phyloP scores from a whole-genome alignment of 768 basidiomycete genomes.

The Lactarius trivialis region DNA sequence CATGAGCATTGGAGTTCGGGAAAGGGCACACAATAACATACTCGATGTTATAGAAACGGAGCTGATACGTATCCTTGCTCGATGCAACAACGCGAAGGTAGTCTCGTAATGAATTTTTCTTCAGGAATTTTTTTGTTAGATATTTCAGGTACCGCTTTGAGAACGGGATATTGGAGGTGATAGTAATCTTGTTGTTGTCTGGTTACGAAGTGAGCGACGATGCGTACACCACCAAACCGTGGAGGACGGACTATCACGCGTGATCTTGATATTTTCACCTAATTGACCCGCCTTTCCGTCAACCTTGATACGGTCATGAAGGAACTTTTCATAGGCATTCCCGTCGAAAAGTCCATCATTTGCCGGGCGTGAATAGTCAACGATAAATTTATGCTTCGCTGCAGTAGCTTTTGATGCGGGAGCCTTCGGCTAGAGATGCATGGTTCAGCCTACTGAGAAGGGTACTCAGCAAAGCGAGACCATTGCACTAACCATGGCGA shows the following conservation, averaged over 20 bases:
- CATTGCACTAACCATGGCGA: constrained; percentile 64
- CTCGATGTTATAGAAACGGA: constrained; percentile 93
- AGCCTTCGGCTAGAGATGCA: constrained; percentile 49
- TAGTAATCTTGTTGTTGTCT: constrained; percentile 79
- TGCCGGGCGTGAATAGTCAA: constrained; percentile 84
- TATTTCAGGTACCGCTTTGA: constrained; percentile 99
- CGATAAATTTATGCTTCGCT: constrained; percentile 70
- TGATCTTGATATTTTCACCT: constrained; percentile 82
- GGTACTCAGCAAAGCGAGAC: constrained; percentile 80
- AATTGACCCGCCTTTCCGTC: constrained; percentile 89
- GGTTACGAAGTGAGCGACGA: constrained; percentile 8
- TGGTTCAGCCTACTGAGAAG: constrained; percentile 88
- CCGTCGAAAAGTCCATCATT: constrained; percentile 55
- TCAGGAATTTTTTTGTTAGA: constrained; percentile 98
- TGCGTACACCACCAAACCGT: background rate
- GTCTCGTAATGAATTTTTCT: constrained; percentile 93
- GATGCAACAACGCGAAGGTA: constrained; percentile 98
- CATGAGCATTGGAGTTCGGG: constrained; percentile 2
- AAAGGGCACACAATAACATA: constrained; percentile 34
- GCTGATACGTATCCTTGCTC: constrained; percentile 87
- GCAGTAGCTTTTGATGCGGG: constrained; percentile 44
- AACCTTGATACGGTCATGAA: constrained; percentile 91
- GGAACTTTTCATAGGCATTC: constrained; percentile 75
- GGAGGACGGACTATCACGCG: constrained; percentile 65
- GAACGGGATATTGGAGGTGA: constrained; percentile 82